phyloP scores from a whole-genome alignment of 352 stramenopile genomes.

The Phytophthora aleatoria region DNA sequence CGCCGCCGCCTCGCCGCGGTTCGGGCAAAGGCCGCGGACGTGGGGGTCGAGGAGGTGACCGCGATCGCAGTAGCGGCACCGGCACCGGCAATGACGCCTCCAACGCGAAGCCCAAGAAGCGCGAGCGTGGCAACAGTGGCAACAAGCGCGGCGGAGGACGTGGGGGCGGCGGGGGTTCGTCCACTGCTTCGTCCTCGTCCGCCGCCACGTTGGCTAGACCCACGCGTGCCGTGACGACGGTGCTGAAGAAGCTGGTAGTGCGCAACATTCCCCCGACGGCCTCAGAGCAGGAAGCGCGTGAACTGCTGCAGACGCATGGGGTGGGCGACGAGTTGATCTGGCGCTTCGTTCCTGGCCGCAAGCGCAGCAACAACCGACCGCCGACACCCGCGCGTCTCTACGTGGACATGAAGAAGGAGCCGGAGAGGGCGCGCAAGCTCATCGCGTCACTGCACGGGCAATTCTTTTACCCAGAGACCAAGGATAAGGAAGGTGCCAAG shows the following conservation, averaged over 20 bases:
- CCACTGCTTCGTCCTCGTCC: constrained; percentile 9
- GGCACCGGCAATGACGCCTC: constrained; percentile 1
- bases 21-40: constrained; percentile 39
- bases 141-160: constrained; percentile 33
- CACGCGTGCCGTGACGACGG: constrained; percentile 47
- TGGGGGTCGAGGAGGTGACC: constrained; percentile 21
- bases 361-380: constrained; percentile 58
- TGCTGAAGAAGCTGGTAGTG: constrained; percentile 72
- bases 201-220: constrained; percentile 25
- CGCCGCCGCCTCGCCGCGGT: constrained; percentile 33
- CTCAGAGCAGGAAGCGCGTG: constrained; percentile 41
- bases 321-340: constrained; percentile 50
- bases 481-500: constrained; percentile 36
- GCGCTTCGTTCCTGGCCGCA: constrained; percentile 66
- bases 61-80: constrained; percentile 9
- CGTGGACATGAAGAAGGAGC: constrained; percentile 74
- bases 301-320: constrained; percentile 45
- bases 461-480: constrained; percentile 34
- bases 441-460: constrained; percentile 62
- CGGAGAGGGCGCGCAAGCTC: constrained; percentile 51
- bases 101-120: constrained; percentile 29
- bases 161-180: constrained; percentile 7
- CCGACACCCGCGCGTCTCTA: constrained; percentile 63
- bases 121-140: constrained; percentile 27
- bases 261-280: constrained; percentile 65